phyloP scores from a whole-genome alignment of 2,329 filamentous ascomycete species.

The Hymenoscyphus infarciens region DNA sequence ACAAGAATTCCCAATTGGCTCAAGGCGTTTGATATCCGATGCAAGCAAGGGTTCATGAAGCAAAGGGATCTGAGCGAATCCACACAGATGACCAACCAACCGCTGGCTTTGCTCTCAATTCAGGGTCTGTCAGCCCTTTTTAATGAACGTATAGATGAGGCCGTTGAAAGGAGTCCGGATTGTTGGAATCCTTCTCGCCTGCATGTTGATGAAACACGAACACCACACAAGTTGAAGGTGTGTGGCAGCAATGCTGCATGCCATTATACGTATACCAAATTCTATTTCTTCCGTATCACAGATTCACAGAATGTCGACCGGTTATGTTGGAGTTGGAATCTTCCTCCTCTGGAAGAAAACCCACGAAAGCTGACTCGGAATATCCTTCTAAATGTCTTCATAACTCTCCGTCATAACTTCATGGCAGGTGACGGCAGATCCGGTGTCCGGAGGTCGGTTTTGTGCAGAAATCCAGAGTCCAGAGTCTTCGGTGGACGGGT shows the following conservation, averaged over 20 bases:
- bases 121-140: too few relatives aligned
- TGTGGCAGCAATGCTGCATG: too few relatives aligned
- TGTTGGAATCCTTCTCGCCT: constrained; percentile 8
- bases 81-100: too few relatives aligned
- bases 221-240: too few relatives aligned
- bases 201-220: constrained; percentile 15
- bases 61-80: too few relatives aligned
- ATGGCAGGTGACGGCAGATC: not conserved
- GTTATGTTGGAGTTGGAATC: not conserved
- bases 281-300: not conserved
- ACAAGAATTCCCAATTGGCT: too few relatives aligned
- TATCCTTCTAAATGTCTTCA: not conserved
- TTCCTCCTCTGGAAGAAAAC: not conserved
- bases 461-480: not conserved
- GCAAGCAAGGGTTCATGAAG: too few relatives aligned
- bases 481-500: constrained; percentile 1
- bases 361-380: not conserved
- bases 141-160: not conserved
- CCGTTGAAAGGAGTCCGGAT: not conserved
- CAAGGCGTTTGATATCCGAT: too few relatives aligned
- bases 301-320: not conserved
- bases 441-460: not conserved
- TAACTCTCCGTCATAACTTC: too few relatives aligned
- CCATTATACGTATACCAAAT: not conserved
- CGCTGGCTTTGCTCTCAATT: too few relatives aligned